Conservation (phyloP, 2,329 filamentous ascomycete genomes). For the Curvularia hawaiiensis region DNA sequence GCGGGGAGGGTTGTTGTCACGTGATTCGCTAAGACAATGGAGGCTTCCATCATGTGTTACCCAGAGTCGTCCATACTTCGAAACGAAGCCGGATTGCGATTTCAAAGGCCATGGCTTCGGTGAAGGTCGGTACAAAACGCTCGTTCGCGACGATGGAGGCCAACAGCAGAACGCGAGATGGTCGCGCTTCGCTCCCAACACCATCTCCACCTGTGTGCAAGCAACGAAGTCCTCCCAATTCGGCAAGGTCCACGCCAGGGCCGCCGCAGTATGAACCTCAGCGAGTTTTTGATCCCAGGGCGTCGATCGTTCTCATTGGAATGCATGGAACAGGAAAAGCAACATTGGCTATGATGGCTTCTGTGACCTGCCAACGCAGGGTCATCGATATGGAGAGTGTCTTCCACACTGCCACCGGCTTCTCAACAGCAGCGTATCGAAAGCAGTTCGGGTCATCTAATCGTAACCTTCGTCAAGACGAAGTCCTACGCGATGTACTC, state of each 20-base stretch:
- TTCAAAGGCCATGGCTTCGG: conserved; percentile 31
- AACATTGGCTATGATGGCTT: conserved; percentile 75
- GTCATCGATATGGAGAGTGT: conserved; percentile 71
- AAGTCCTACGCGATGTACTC: conserved; percentile 66
- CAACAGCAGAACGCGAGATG: conserved; percentile 19
- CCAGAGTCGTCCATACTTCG: conserved; percentile 9
- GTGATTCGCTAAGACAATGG: conserved; percentile 12
- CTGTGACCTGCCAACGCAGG: conserved; percentile 69
- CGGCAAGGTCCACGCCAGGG: conserved; percentile 30
- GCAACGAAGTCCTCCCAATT: conserved; percentile 20
- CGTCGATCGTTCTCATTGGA: conserved; percentile 74
- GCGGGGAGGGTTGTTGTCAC: conserved; percentile 6
- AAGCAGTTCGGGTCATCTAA: conserved; percentile 65
- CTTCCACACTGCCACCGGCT: conserved; percentile 67
- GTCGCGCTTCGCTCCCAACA: conserved; percentile 18
- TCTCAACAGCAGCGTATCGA: conserved; percentile 66
- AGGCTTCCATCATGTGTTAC: conserved; percentile 9
- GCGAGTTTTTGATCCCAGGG: conserved; percentile 61
- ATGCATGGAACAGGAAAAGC: conserved; percentile 78
- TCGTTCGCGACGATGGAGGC: conserved; percentile 33
- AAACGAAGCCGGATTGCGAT: conserved; percentile 3
- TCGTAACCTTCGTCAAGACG: conserved; percentile 67
- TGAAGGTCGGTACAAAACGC: conserved; percentile 37
- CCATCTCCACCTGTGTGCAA: conserved; percentile 17
- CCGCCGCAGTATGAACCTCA: conserved; percentile 30